These are phyloP conservation scores for Notholithocarpus densiflorus DNA, from an alignment of 306 rosid species.

Conservation along the genomic window DNA sequence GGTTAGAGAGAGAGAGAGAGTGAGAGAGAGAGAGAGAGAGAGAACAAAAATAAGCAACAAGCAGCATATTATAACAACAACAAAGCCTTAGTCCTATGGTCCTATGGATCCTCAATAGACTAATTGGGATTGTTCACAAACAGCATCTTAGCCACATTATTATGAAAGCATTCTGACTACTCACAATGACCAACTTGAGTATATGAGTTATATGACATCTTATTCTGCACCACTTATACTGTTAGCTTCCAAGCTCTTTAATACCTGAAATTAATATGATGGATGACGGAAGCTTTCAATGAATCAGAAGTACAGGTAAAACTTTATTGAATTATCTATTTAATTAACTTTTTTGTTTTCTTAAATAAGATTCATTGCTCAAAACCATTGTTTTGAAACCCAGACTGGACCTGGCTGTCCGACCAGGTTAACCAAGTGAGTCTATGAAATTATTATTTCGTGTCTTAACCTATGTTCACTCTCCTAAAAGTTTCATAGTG, in stretches of 20 bases:
- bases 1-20: too few relatives aligned
- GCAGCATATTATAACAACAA: too few relatives aligned
- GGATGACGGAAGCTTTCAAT: background rate
- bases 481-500: too few relatives aligned
- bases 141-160: background rate
- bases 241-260: background rate
- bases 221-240: background rate
- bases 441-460: too few relatives aligned
- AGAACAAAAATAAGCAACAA: too few relatives aligned
- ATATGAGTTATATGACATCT: background rate
- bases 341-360: background rate
- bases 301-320: background rate
- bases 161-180: background rate
- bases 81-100: too few relatives aligned
- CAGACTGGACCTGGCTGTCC: too few relatives aligned
- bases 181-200: background rate
- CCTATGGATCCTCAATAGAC: background rate
- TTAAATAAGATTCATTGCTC: background rate
- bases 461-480: too few relatives aligned
- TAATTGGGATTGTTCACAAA: background rate
- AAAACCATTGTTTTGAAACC: background rate
- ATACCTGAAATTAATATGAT: background rate
- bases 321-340: background rate
- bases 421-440: too few relatives aligned
- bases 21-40: too few relatives aligned